Base-by-base conservation (phyloP, 257 asterid genomes). In the Solanum megistacrolobum region DNA sequence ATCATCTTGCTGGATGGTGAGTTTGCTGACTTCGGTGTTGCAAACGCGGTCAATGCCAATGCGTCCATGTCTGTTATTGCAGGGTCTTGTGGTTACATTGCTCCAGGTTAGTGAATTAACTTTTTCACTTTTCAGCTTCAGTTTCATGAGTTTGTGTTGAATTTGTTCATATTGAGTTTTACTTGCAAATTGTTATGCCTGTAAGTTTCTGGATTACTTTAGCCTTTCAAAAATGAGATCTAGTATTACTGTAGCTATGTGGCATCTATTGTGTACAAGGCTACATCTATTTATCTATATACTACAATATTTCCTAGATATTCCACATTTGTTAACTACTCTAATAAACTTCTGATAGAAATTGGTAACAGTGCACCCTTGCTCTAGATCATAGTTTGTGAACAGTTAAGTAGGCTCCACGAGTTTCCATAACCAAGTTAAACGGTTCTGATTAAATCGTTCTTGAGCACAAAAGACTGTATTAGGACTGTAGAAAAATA, bases 11-110 rank as follows among this genome's bases (percentile, higher is more conserved):
- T 93, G 69, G 98, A 97, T 84, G 92, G 94, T 2, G 94, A 93
- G 34, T 95, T 95, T 58, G 98, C 99, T 0, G 99, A 97, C 91
- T 97, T 97, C 76, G 99, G 99, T 4, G 94, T 97, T 27, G 99
- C 99, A 4, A 97, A 96, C 91, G 96, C 74, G n/a, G 94, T 97
- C 20, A 96, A 95, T 90, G 87, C 90, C 1, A 93, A 84, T 83
- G 95, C 93, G 35, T 94, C 98, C 34, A 95, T 97, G 43, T 39
- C 43, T 39, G 43, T 39, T 39, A 39, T 9, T 39, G 43, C 43
- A 39, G 43, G 12, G 43, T 39, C 43, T 39, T 39, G 43, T 39
- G 43, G 12, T 39, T 39, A 39, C 43, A 39, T 39, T 9, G 43
- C 43, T 39, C 43, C 12, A 9, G 43, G 43, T 39, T 9, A 39